Evolutionary conservation across 2,329 filamentous ascomycete species (phyloP), one percentile per base, ranked within the genome.

Genomic region (Aspergillus sp.): DNA sequence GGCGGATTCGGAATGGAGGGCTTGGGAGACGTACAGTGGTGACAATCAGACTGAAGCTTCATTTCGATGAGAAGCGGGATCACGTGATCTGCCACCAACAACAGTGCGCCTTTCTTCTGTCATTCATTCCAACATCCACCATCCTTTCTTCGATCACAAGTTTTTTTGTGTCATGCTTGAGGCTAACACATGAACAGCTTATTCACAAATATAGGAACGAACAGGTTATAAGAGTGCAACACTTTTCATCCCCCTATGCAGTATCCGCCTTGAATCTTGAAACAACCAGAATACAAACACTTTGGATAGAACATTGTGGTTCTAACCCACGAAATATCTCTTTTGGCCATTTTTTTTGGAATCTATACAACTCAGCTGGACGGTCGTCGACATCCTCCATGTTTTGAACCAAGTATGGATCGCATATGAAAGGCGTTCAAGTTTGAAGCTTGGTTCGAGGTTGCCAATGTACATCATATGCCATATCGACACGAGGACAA

Each of bases 31-130:
- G 49, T n/a, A 15, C 4, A 41, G 27, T 42, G 42, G 19, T 20
- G 39, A 48, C 27, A 39, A 17, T 39, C 19, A 6, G 6, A 52
- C 20, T 52, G 20, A n/a, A 54, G 50, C 56, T 54, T 50, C 56
- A 41, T 30, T 39, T 39, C 24, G 13, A 45, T 12, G 19, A 30
- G 37, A 30, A 19, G 20, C 5, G 9, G 1, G 1, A 6, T 57
- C 55, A 57, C 55, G 55, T 57, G 55, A 50, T 45, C 22, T 30
- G 8, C 24, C 3, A 15, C 8, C 17, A 50, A 19, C 27, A 34
- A 30, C 15, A 20, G 13, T 17, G 17, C 37, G 24, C 13, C 33
- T 17, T 47, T 39, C 24, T 12, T 45, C 19, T 34, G 20, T 41
- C 40, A n/a, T 48, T 47, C 24, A 33, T 34, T 42, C n/a, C 41